phyloP scores from a whole-genome alignment of 371 early-diverging fungal species.

The Mucor lusitanicus region DNA sequence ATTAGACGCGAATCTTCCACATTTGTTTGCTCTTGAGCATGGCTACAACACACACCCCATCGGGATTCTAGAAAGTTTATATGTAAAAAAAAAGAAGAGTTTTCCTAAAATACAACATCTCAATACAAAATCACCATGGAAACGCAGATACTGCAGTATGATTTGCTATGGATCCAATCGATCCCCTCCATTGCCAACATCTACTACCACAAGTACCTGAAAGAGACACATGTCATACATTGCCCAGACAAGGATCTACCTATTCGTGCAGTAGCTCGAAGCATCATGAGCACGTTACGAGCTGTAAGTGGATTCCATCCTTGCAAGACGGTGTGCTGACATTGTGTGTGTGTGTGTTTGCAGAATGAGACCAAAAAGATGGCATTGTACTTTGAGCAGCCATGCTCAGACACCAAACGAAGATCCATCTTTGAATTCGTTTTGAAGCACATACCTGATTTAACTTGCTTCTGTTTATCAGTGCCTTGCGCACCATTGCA shows the following conservation, averaged over 20 bases:
- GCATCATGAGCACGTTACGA: background rate
- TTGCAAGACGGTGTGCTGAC: too few species aligned
- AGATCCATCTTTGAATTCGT: background rate
- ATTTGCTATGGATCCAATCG: background rate
- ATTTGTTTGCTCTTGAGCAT: background rate
- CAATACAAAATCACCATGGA: background rate
- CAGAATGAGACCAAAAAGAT: background rate
- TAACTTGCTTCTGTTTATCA: background rate
- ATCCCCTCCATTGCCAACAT: background rate
- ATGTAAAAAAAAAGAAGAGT: too few species aligned
- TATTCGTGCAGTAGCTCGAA: slow-evolving; percentile 1
- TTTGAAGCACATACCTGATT: background rate
- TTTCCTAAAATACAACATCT: too few species aligned
- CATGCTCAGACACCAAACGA: background rate
- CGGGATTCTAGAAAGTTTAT: too few species aligned
- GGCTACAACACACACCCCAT: too few species aligned
- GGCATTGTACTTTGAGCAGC: background rate
- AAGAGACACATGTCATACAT: background rate
- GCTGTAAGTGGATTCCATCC: background rate
- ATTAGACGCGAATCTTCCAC: background rate
- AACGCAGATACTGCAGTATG: background rate
- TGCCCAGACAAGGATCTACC: background rate
- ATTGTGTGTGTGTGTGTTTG: too few species aligned
- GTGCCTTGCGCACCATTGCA: background rate
- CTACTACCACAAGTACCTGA: background rate